Percentiles rank a stretch among this genome's conserved stretches.
phyloP scores from a whole-genome alignment of 1,284 basidiomycete genomes.

The Exobasidium cylindrosporum region DNA sequence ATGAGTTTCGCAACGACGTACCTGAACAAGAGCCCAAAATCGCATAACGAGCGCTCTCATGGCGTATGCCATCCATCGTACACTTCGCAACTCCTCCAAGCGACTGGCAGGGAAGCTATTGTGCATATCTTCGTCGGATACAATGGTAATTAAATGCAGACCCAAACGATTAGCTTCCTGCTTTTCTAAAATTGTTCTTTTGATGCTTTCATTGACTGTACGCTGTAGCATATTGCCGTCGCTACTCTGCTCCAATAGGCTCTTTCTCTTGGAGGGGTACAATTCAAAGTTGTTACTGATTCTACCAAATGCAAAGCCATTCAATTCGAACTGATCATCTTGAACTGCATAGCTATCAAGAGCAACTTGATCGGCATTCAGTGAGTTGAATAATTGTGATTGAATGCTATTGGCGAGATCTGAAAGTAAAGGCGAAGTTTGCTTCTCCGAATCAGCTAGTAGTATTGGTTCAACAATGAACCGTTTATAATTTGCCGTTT shows the following conservation, averaged over 20 bases:
- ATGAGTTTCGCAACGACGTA: conserved; percentile 9
- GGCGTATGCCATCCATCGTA: conserved; percentile 47
- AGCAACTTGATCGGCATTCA: not conserved
- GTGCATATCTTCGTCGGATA: conserved; percentile 11
- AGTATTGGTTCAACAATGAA: conserved; percentile 39
- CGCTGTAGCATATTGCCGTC: conserved; percentile 1
- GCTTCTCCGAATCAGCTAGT: conserved; percentile 31
- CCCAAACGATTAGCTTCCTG: not conserved
- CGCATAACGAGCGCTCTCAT: conserved; percentile 45
- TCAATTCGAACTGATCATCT: not conserved
- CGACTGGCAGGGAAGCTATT: not conserved
- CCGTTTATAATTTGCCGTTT: not conserved
- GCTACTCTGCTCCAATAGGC: not conserved
- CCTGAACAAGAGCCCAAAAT: conserved; percentile 46
- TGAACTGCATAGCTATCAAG: not conserved
- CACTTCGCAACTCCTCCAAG: conserved; percentile 35
- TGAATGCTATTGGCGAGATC: conserved; percentile 11
- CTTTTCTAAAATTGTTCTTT: not conserved
- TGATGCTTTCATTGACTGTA: conserved; percentile 6
- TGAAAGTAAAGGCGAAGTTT: conserved; percentile 13
- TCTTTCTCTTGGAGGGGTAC: not conserved
- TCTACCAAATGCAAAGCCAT: conserved; percentile 12
- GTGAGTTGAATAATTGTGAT: not conserved
- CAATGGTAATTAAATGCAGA: conserved; percentile 8
- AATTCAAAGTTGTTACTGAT: conserved; percentile 2